These are phyloP conservation scores for Skeletonema grethae DNA, from an alignment of 108 stramenopile genomes.

Conservation along the genomic window DNA sequence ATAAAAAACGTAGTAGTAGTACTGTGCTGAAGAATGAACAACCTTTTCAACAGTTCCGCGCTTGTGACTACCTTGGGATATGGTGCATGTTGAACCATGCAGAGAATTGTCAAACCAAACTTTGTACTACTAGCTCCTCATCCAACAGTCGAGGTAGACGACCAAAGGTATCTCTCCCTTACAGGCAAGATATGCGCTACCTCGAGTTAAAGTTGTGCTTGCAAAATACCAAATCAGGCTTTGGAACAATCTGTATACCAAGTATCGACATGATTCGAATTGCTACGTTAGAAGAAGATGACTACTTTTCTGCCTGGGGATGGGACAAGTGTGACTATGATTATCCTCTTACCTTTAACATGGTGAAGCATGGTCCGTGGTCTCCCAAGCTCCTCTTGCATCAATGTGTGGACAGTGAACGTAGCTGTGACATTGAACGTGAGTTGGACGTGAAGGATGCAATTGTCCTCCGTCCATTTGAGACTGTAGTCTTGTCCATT, in stretches of 20 bases:
- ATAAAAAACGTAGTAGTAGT: background rate
- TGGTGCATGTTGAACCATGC: constrained; percentile 46
- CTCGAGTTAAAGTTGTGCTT: constrained; percentile 40
- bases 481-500: constrained; percentile 34
- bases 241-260: constrained; percentile 16
- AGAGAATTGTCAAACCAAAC: constrained; percentile 41
- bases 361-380: constrained; percentile 38
- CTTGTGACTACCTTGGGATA: constrained; percentile 28
- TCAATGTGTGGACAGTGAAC: background rate
- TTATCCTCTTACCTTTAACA: constrained; percentile 19
- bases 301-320: constrained; percentile 13
- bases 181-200: constrained; percentile 22
- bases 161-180: background rate
- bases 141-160: background rate
- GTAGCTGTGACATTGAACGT: background rate
- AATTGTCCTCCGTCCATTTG: constrained; percentile 37
- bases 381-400: constrained; percentile 24
- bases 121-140: background rate
- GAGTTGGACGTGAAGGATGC: background rate
- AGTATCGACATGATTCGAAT: constrained; percentile 21
- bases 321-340: constrained; percentile 25
- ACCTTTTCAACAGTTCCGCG: background rate
- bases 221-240: constrained; percentile 46
- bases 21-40: background rate
- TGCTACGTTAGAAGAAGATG: constrained; percentile 27